Evolutionary conservation across 257 asterid species (phyloP), one percentile per base, ranked within the genome.

Genomic region (Knoxia roxburghii): DNA sequence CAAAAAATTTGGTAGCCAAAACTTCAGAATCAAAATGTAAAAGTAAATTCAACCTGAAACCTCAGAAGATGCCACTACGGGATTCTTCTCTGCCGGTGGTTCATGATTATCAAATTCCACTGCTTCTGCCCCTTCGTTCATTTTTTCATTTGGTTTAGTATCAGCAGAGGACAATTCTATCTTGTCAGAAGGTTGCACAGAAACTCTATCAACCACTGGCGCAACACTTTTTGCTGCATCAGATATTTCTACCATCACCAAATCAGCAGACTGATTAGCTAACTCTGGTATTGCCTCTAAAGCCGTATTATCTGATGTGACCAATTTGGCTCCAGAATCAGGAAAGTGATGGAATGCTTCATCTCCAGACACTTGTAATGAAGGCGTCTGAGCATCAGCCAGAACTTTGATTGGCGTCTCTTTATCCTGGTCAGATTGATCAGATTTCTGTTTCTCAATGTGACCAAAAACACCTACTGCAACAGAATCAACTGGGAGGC

Each of bases 61-160:
- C 48, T 68, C 72, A 40, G 65, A 58, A 70, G 70, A 77, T 37
- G 13, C 12, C 32, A 62, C 61, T 29, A 67, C 65, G 46, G 72
- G 80, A 27, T 58, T 61, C 26, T 77, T 80, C 37, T 41, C 41
- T 37, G 39, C 51, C 6, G 27, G 50, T 70, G 76, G 52, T 61
- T 76, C 85, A 49, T 56, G 76, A 70, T 71, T 78, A 59, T 72
- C 73, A 68, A 71, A 56, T 48, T 72, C 78, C 9, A 69, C 77
- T 41, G 51, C 84, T 73, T 76, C 87, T 68, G 69, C 70, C 30
- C 68, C 76, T 63, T 65, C 79, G 23, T 64, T 62, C 67, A 74
- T 74, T 75, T 68, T 79, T 64, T 55, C 71, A 64, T 27, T 76
- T 37, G 69, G 71, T 56, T 72, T 77, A 67, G 68, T 67, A 61